Base-by-base conservation (phyloP, 2,329 filamentous ascomycete species). In the Aspergillus cejpii region DNA sequence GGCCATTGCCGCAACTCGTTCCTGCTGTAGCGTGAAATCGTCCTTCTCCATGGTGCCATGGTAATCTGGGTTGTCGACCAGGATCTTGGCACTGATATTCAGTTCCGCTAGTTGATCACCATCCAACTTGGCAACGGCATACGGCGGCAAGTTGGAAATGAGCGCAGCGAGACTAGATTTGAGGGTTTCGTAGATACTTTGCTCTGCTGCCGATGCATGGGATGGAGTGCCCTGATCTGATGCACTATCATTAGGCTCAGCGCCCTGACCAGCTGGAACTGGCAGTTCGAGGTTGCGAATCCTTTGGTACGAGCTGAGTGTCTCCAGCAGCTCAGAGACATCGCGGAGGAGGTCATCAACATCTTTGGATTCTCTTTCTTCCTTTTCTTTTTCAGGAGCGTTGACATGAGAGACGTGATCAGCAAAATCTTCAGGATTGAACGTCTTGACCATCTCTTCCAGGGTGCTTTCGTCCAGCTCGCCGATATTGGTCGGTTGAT, bases 31-130 rank as follows among this genome's bases (percentile, higher is more conserved):
- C 31, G 77, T 78, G 29, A 75, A 75, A 52, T 88, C 84, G 54
- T 94, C 88, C 56, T 91, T 87, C 55, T 94, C 88, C 79, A 94
- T 83, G 3, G 84, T 80, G 3, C 89, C 89, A 51, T 78, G 79
- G 63, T 86, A 86, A 57, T 88, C 81, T 41, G 84, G 81, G 5
- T 77, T 81, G 48, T 85, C 80, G 37, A 94, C 73, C 47, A 87
- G 70, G 15, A 95, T 77, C 61, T 81, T 87, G 37, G 81, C 87
- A 68, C 84, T 91, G 60, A 94, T 84, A 50, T 87, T 83, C 38
- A 95, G 72, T 46, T 89, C 85, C 23, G 83, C 84, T n/a, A 94
- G 70, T 63, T 89, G 85, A 61, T 94, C 85, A 7, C 88, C 88
- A 57, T 94, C 84, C 49, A 95, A 72, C 58, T 92, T 91, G 5